phyloP scores from a whole-genome alignment of 192 early-diverging fungal species.

The Umbelopsis ramanniana region DNA sequence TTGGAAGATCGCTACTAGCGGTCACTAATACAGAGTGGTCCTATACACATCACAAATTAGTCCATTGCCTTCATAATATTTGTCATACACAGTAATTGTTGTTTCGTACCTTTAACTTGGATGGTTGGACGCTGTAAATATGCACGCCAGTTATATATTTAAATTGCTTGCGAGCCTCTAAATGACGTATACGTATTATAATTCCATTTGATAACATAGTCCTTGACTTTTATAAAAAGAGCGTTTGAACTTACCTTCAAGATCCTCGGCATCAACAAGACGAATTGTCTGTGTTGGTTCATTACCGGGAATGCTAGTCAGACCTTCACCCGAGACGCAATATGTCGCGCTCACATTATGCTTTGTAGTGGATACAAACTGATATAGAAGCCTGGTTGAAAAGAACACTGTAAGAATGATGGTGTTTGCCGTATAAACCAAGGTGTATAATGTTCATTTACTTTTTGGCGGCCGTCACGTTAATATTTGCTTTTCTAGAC shows the following conservation, averaged over 20 bases:
- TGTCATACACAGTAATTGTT: background rate
- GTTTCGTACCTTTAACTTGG: background rate
- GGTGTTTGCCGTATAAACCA: background rate
- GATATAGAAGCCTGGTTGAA: background rate
- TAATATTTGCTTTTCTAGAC: background rate
- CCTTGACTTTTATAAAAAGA: no score
- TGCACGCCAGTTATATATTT: background rate
- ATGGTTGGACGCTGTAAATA: conserved; percentile 13
- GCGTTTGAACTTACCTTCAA: background rate
- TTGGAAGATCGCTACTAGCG: background rate
- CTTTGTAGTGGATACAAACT: conserved; percentile 1
- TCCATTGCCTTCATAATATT: background rate
- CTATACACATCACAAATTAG: background rate
- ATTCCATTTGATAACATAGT: background rate
- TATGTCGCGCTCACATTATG: conserved; percentile 7
- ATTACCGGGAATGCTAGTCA: background rate
- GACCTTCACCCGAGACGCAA: background rate
- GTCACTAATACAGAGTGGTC: background rate
- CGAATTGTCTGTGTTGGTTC: conserved; percentile 3
- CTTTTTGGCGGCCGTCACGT: conserved; percentile 16
- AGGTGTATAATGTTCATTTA: background rate
- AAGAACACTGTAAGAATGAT: background rate
- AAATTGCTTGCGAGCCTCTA: conserved; percentile 5
- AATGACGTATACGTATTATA: background rate
- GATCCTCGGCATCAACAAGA: conserved; percentile 10